phyloP scores from a whole-genome alignment of 108 stramenopile species.

The Skeletonema potamos region DNA sequence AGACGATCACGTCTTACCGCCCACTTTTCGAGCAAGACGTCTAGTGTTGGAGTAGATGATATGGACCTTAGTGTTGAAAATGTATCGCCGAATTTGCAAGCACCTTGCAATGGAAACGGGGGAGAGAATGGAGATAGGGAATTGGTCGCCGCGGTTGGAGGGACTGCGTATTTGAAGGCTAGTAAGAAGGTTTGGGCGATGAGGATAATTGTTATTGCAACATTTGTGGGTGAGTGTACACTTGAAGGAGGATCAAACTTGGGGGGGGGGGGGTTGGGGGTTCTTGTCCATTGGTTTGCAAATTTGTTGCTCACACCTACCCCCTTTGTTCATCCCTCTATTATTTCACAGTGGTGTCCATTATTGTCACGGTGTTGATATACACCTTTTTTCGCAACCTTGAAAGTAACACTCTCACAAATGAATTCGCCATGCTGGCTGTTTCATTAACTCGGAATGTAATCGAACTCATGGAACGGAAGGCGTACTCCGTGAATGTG shows the following conservation, averaged over 20 bases:
- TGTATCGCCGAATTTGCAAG: background rate
- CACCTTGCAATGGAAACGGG: background rate
- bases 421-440: background rate
- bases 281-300: background rate
- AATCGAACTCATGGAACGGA: background rate
- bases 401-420: background rate
- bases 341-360: background rate
- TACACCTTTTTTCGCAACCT: background rate
- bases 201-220: slow-evolving; percentile 16
- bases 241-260: too few relatives aligned
- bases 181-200: slow-evolving; percentile 3
- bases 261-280: background rate
- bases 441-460: background rate
- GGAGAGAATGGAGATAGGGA: background rate
- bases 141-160: slow-evolving; percentile 3
- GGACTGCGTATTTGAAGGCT: slow-evolving; percentile 8
- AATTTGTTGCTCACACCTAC: background rate
- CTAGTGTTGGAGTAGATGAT: background rate
- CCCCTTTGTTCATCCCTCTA: background rate
- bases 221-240: slow-evolving; percentile 3
- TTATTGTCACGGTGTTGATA: slow-evolving; percentile 7
- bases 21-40: background rate
- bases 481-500: background rate
- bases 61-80: background rate
- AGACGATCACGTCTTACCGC: background rate